Evolutionary conservation across 805 yeast genomes (phyloP).

Genomic region (Metschnikowia cubensis): DNA sequence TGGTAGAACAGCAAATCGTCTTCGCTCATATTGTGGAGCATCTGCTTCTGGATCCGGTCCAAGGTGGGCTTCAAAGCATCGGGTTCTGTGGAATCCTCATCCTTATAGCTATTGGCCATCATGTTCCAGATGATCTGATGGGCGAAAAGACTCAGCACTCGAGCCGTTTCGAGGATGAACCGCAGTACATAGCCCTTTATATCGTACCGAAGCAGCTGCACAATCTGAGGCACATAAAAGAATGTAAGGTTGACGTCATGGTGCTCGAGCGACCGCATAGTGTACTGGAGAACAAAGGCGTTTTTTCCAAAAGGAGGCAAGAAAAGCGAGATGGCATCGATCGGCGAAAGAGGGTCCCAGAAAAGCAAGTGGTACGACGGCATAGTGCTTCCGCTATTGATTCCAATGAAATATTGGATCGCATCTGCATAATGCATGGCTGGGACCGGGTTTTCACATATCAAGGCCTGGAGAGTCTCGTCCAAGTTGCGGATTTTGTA

Average conservation of each 20-base stretch:
- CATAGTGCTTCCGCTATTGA: constrained; percentile 33
- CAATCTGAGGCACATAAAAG: constrained; percentile 97
- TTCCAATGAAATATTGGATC: constrained; percentile 48
- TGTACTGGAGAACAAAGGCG: constrained; percentile 73
- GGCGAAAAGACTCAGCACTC: constrained; percentile 84
- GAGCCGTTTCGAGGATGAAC: constrained; percentile 87
- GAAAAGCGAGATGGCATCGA: constrained; percentile 80
- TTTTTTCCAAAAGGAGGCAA: constrained; percentile 67
- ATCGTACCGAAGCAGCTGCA: constrained; percentile 85
- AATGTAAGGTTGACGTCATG: constrained; percentile 87
- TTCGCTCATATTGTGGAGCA: constrained; percentile 58
- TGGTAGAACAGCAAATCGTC: constrained; percentile 67
- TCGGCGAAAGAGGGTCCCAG: constrained; percentile 77
- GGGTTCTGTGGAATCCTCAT: constrained; percentile 78
- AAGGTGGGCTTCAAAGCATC: constrained; percentile 80
- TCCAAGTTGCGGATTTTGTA: constrained; percentile 43
- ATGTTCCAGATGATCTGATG: constrained; percentile 99
- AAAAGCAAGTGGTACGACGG: constrained; percentile 46
- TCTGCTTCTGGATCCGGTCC: constrained; percentile 63
- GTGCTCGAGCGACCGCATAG: constrained; percentile 83
- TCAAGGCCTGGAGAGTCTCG: constrained; percentile 40
- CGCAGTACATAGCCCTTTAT: constrained; percentile 78
- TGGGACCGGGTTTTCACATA: constrained; percentile 54
- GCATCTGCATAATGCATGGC: constrained; percentile 57
- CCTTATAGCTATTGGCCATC: constrained; percentile 87